Base-by-base conservation (phyloP, 2,329 filamentous ascomycete genomes). In the Colletotrichum australisinense region DNA sequence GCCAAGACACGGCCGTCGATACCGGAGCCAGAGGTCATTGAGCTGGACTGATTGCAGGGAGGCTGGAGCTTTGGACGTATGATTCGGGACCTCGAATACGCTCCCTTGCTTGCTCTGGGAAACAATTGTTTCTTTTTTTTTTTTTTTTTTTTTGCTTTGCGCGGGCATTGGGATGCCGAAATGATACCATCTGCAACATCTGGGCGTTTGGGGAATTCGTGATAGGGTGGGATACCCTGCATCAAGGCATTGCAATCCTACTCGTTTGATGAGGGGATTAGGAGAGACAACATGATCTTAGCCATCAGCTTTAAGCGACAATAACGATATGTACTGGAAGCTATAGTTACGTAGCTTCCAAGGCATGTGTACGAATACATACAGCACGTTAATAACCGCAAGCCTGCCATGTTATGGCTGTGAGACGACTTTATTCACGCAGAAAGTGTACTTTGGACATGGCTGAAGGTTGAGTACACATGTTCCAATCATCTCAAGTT, bases 161-260 rank as follows among this genome's bases (percentile, higher is more conserved):
- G 56, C 38, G 32, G 55, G 70, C 67, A 69, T 64, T 46, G 71
- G 71, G 59, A 32, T n/a, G 38, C 56, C 32, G 71, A 32, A 62
- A 62, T 66, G 71, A 71, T 71, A 73, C 67, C 71, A 73, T 56
- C 19, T 71, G 67, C 71, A 52, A 53, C 26, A 66, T 66, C 46
- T 65, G 49, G 67, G 71, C 55, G 67, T 73, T 73, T 69, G 53
- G 30, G 35, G 46, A 22, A 55, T 38, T 26, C 46, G 62, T 7
- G 8, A 53, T 26, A 32, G 46, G 28, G 30, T 22, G n/a, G 22
- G 26, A 19, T 35, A 24, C 38, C 16, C 28, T 63, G 8, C 30
- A 24, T 14, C 16, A 55, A 64, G 30, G 32, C 62, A 26, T 19
- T 6, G 22, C 19, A 7, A 6, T 24, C 12, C 11, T 28, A 52